These are phyloP conservation scores for Plectosphaerella plurivora DNA, from an alignment of 2,329 filamentous ascomycete genomes.

Conservation along the genomic window DNA sequence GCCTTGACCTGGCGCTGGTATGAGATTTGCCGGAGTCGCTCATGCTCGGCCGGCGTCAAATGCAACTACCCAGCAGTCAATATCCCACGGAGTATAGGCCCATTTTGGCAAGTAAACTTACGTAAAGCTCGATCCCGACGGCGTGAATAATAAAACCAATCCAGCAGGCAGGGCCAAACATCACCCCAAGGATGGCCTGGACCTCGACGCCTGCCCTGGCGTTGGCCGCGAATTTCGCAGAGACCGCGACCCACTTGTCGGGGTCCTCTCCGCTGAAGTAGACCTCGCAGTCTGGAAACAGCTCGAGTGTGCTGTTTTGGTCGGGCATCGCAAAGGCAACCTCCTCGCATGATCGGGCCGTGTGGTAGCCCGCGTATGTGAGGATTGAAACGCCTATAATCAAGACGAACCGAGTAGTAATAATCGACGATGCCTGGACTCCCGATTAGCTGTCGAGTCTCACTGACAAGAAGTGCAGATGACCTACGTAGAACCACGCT, in stretches of 20 bases:
- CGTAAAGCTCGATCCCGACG: slow-evolving; percentile 15
- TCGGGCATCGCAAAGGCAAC: slow-evolving; percentile 32
- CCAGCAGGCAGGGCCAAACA: slow-evolving; percentile 48
- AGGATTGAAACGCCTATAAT: slow-evolving; percentile 32
- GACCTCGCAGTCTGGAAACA: slow-evolving; percentile 38
- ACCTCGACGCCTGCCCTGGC: slow-evolving; percentile 17
- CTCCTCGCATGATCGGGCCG: slow-evolving; percentile 40
- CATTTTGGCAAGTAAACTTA: slow-evolving; percentile 13
- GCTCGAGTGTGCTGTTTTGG: slow-evolving; percentile 15
- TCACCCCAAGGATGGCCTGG: slow-evolving; percentile 36
- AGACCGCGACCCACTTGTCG: slow-evolving; percentile 20
- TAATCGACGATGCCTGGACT: slow-evolving; percentile 36
- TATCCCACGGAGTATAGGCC: no score
- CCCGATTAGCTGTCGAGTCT: neutral
- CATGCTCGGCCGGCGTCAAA: slow-evolving; percentile 44
- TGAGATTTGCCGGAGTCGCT: slow-evolving; percentile 44
- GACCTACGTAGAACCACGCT: slow-evolving; percentile 41
- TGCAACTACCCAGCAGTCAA: slow-evolving; percentile 28
- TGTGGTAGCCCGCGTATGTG: slow-evolving; percentile 17
- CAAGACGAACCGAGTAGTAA: slow-evolving; percentile 43
- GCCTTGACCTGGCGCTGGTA: slow-evolving; percentile 50
- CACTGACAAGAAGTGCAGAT: neutral
- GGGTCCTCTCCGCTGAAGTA: slow-evolving; percentile 26
- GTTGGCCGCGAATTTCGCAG: slow-evolving; percentile 22
- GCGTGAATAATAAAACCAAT: slow-evolving; percentile 12